Evolutionary conservation across 306 rosid species (phyloP).

Genomic region (Echinosophora koreensis): DNA sequence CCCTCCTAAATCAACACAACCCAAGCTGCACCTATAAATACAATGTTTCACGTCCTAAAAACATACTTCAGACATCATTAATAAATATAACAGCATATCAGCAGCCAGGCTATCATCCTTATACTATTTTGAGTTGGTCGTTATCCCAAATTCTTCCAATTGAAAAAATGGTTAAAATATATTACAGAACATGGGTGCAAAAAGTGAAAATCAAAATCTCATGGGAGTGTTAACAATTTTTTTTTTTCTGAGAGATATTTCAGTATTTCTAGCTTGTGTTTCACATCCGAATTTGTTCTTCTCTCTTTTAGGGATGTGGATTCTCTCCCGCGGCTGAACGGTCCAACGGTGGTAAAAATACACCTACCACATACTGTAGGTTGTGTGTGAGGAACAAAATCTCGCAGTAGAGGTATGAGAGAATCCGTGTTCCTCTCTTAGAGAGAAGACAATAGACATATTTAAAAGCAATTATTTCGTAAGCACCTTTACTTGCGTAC

Average conservation of each 20-base stretch:
- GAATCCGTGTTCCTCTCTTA: background rate
- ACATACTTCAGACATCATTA: too few species aligned
- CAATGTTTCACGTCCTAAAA: too few species aligned
- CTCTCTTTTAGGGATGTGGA: background rate
- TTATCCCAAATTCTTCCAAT: background rate
- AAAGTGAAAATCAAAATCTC: constrained; percentile 3
- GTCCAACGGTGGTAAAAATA: too few species aligned
- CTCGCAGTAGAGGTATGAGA: too few species aligned
- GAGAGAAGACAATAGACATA: background rate
- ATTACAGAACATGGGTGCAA: background rate
- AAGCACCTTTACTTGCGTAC: too few species aligned
- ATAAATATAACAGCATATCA: too few species aligned
- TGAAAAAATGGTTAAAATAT: background rate
- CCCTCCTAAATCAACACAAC: too few species aligned
- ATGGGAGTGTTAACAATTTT: background rate
- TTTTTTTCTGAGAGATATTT: background rate
- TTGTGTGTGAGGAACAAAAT: too few species aligned
- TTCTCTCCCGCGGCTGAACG: too few species aligned
- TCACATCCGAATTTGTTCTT: background rate
- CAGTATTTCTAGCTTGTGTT: constrained; percentile 5
- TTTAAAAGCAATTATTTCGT: background rate
- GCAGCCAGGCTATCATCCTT: too few species aligned
- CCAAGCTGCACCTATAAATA: too few species aligned
- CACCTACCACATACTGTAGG: too few species aligned
- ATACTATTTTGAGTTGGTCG: background rate